Evolutionary conservation across 805 yeast genomes (phyloP).

Genomic region (Ogataea dorogensis): DNA sequence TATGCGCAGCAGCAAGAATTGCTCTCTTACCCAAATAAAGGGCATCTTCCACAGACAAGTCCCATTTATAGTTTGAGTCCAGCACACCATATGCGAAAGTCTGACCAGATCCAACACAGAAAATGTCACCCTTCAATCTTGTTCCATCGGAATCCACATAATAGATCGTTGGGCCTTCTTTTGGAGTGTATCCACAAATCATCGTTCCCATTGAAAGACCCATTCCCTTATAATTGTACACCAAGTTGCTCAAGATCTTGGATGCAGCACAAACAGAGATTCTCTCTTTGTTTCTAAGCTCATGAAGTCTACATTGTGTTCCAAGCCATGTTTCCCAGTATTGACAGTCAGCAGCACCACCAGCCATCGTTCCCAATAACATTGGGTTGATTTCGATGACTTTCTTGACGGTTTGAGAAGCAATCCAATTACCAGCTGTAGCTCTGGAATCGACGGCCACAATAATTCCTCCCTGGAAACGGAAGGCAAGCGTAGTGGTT

Average conservation of each 20-base stretch:
- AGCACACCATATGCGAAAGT: slow-evolving; percentile 98
- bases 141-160: slow-evolving; percentile 98
- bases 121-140: slow-evolving; percentile 87
- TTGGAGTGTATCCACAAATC: slow-evolving; percentile 95
- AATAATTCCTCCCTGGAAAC: slow-evolving; percentile 91
- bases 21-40: slow-evolving; percentile 91
- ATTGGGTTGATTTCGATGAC: slow-evolving; percentile 96
- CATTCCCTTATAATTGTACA: slow-evolving; percentile 93
- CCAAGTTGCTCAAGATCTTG: slow-evolving; percentile 85
- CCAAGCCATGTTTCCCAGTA: slow-evolving; percentile 99
- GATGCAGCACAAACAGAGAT: slow-evolving; percentile 97
- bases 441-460: slow-evolving; percentile 99
- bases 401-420: slow-evolving; percentile 95
- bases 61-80: slow-evolving; percentile 92
- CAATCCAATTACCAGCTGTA: slow-evolving; percentile 97
- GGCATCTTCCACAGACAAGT: slow-evolving; percentile 88
- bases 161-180: slow-evolving; percentile 93
- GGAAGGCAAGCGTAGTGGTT: slow-evolving; percentile 95
- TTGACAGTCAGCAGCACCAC: slow-evolving; percentile 99
- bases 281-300: slow-evolving; percentile 89
- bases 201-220: slow-evolving; percentile 99
- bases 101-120: slow-evolving; percentile 99
- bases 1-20: slow-evolving; percentile 94
- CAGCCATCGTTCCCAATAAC: slow-evolving; percentile 96
- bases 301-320: slow-evolving; percentile 92